phyloP scores from a whole-genome alignment of 257 asterid genomes.

The Euphrasia confusa region DNA sequence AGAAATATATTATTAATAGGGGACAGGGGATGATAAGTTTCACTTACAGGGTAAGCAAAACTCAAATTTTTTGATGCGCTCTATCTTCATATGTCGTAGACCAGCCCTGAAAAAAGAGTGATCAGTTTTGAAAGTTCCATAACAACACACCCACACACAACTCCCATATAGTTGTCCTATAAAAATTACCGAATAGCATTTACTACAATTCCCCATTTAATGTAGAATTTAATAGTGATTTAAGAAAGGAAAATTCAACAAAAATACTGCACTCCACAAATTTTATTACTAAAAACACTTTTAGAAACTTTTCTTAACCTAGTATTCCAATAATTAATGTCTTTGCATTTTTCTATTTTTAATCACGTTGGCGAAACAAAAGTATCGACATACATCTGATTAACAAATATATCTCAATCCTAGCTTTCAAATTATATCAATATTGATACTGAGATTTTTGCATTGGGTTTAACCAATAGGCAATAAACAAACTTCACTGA shows the following conservation, averaged over 20 bases:
- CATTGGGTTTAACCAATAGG: not conserved
- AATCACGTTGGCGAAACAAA: not conserved
- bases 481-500: not conserved
- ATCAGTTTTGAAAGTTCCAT: not conserved
- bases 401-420: not conserved
- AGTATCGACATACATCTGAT: not conserved
- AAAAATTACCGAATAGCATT: too few species aligned
- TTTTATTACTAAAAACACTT: not conserved
- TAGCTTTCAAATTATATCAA: constrained; percentile 1
- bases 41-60: too few species aligned
- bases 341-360: not conserved
- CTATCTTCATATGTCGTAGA: too few species aligned
- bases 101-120: constrained; percentile 59
- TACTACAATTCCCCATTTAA: not conserved
- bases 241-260: not conserved
- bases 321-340: not conserved
- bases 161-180: not conserved
- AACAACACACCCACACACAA: not conserved
- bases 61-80: too few species aligned
- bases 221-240: not conserved
- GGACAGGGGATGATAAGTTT: too few species aligned
- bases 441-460: not conserved
- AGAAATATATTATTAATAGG: too few species aligned
- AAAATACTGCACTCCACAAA: not conserved
- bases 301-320: not conserved